Evolutionary conservation across 2,329 filamentous ascomycete genomes (phyloP), one percentile per base, ranked within the genome.

Genomic region (Cytospora piceicola): DNA sequence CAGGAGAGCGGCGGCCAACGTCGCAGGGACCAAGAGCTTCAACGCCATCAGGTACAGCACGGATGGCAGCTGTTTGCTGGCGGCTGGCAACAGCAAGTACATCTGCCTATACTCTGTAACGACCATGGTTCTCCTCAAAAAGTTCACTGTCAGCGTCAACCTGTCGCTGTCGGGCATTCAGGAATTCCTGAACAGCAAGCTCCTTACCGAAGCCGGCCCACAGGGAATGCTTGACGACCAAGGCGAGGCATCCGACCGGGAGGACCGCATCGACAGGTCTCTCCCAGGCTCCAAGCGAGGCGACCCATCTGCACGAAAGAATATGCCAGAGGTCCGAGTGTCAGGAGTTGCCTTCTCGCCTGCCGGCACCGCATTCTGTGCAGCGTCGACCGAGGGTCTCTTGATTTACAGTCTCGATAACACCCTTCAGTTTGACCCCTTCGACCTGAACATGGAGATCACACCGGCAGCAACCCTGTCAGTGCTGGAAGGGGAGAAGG

Each of bases 71-170:
- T 97, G 95, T 72, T 83, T 99, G 14, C 82, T 99, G 51, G 95
- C 94, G 0, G 94, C 88, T 57, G 95, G 95, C 36, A 97, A 95
- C 82, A 97, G 93, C 88, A 99, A 99, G 80, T 97, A 96, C 77
- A 97, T 99, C 61, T 98, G 95, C 75, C 78, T 99, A 65, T 99
- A 99, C 79, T 94, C 96, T n/a, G 92, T 96, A 36, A 88, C 89
- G 65, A 96, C 94, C 0, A 93, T 95, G 76, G 93, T 95, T 0
- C 81, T 99, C 14, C 82, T 98, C 64, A 97, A 96, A 77, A 97
- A 97, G 75, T 99, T 91, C 75, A 97, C 94, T 1, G 94, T 98
- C 73, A 96, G 92, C 71, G 87, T 97, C 73, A 99, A 99, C 77
- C 82, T 97, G n/a, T 96, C 94, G 1, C 82, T 99, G 3, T 94